Percentiles rank a stretch among this genome's conserved stretches.
phyloP scores from a whole-genome alignment of 441 rosid species.

The Manihot esculenta region DNA sequence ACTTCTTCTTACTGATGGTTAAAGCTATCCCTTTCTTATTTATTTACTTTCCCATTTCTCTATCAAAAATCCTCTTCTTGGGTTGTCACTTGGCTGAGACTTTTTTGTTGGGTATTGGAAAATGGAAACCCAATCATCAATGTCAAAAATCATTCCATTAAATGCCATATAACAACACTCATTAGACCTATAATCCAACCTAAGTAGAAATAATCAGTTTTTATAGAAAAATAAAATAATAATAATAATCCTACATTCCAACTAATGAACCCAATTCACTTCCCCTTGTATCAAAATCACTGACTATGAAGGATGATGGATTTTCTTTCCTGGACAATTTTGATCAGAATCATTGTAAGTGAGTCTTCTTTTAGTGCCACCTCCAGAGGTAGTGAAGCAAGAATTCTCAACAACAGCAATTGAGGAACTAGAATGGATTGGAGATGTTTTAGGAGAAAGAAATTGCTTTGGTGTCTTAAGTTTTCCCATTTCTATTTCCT shows the following conservation, averaged over 20 bases:
- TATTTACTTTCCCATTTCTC: conserved; percentile 30
- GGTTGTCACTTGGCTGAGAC: conserved; percentile 27
- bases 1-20: conserved; percentile 28
- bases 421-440: conserved; percentile 22
- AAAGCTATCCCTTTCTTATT: conserved; percentile 27
- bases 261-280: conserved; percentile 24
- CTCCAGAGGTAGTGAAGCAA: conserved; percentile 30
- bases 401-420: conserved; percentile 29
- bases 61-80: conserved; percentile 27
- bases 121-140: conserved; percentile 38
- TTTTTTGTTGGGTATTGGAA: conserved; percentile 33
- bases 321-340: conserved; percentile 44
- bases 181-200: conserved; percentile 30
- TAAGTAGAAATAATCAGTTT: conserved; percentile 22
- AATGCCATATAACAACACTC: conserved; percentile 37
- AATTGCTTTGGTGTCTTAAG: conserved; percentile 44
- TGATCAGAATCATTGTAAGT: conserved; percentile 48
- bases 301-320: conserved; percentile 27
- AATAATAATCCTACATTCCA: conserved; percentile 6
- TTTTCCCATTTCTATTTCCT: conserved; percentile 49
- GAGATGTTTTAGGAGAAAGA: conserved; percentile 29
- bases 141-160: conserved; percentile 29
- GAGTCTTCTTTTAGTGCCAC: conserved; percentile 58
- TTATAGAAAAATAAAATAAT: conserved; percentile 7
- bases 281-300: conserved; percentile 15